phyloP scores from a whole-genome alignment of 768 basidiomycete species.

The Agaricus sinodeliciosus region DNA sequence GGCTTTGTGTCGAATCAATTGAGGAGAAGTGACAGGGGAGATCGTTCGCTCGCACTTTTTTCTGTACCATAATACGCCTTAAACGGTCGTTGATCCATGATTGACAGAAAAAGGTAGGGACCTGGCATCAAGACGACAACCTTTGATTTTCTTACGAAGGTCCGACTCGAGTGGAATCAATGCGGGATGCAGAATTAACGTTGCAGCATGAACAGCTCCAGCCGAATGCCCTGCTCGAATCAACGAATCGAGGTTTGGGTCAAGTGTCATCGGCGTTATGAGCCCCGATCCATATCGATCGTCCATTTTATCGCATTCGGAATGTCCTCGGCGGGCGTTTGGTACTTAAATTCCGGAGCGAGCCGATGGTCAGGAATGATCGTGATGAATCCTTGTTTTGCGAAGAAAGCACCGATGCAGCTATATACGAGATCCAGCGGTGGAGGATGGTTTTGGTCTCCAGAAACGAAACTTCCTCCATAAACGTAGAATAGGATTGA shows the following conservation, averaged over 20 bases:
- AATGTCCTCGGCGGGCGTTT: constrained; percentile 48
- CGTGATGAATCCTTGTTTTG: constrained; percentile 50
- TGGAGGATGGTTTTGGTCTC: constrained; percentile 37
- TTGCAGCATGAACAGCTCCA: constrained; percentile 44
- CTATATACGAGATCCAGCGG: constrained; percentile 46
- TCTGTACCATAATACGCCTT: constrained; percentile 23
- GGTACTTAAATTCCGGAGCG: constrained; percentile 50
- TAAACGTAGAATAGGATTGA: constrained; percentile 61
- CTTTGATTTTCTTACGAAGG: constrained; percentile 32
- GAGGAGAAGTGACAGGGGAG: not conserved
- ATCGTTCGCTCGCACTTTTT: not conserved
- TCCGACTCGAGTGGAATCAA: constrained; percentile 24
- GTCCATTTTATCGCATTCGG: constrained; percentile 56
- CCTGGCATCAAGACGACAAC: constrained; percentile 41
- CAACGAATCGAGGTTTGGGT: constrained; percentile 34
- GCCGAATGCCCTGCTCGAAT: constrained; percentile 58
- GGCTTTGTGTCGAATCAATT: constrained; percentile 22
- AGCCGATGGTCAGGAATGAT: constrained; percentile 67
- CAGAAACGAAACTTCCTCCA: constrained; percentile 55
- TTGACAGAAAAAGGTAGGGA: constrained; percentile 30
- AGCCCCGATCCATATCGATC: constrained; percentile 27
- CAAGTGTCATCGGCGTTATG: constrained; percentile 19
- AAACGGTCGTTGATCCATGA: constrained; percentile 23
- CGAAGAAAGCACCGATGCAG: constrained; percentile 57
- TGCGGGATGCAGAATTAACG: constrained; percentile 33